Evolutionary conservation across 192 early-diverging fungal genomes (phyloP).

Genomic region (Entomortierella chlamydospora): DNA sequence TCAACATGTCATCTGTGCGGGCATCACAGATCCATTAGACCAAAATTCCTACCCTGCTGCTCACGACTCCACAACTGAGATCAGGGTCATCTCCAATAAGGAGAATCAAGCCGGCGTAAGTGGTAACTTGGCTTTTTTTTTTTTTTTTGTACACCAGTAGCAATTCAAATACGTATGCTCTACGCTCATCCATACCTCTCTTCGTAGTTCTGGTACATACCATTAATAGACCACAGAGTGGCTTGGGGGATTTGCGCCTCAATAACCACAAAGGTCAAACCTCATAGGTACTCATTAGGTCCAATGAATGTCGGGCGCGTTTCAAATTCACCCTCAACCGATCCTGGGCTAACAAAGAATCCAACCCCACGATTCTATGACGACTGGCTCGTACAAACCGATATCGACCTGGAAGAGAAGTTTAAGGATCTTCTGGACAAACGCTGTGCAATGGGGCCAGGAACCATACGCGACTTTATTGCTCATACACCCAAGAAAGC

Average conservation of each 20-base stretch:
- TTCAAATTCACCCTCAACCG: no score
- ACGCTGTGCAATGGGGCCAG: constrained; percentile 19
- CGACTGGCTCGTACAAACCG: constrained; percentile 17
- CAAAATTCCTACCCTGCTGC: constrained; percentile 13
- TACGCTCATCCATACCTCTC: background rate
- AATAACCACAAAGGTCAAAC: constrained; percentile 10
- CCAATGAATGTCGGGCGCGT: no score
- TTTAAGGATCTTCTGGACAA: constrained; percentile 30
- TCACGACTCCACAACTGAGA: constrained; percentile 1
- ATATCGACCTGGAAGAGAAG: constrained; percentile 12
- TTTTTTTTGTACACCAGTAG: no score
- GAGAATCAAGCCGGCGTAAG: constrained; percentile 26
- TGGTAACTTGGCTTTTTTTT: background rate
- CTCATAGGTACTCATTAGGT: no score
- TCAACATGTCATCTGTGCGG: constrained; percentile 6
- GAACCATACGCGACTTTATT: constrained; percentile 31
- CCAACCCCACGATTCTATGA: no score
- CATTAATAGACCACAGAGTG: constrained; percentile 11
- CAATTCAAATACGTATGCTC: no score
- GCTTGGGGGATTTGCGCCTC: constrained; percentile 27
- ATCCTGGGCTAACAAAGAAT: background rate
- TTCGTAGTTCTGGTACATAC: constrained; percentile 44
- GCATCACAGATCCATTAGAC: constrained; percentile 25
- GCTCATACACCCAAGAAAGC: constrained; percentile 8
- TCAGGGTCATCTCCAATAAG: constrained; percentile 31